Evolutionary conservation across 208 protist species (phyloP), one percentile per base, ranked within the genome.

Genomic region (Tritrichomonas musculus): DNA sequence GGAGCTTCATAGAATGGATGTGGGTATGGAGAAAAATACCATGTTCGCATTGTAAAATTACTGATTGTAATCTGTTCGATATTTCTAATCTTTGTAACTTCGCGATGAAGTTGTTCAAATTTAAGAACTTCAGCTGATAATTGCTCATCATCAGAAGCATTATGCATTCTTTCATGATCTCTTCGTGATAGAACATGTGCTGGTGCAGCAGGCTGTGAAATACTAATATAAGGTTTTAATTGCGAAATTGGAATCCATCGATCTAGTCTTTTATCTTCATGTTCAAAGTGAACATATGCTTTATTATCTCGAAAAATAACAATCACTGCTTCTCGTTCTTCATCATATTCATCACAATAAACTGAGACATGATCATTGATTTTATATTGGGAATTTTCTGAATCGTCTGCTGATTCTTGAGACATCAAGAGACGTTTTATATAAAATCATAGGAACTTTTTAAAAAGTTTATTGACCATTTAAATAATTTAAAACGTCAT

Each of bases 1-100:
- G n/a, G 14, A 3, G 49, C 13, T 44, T 65, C 9, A 36, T 30
- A 22, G 53, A 50, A 73, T 49, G 36, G 36, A 47, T 53, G 8
- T 73, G 88, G 88, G 73, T 75, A 93, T n/a, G 88, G 88, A 14
- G 55, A 73, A 53, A 44, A 93, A 93, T 93, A 93, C 88, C 88
- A 93, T 14, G 57, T 75, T 30, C 13, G 5, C 17, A 93, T 75
- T 69, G 13, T 65, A 14, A 17, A 39, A 8, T 20, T 17, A 9
- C 88, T 44, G 30, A 50, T 69, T 50, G 17, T 50, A 25, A 93
- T 73, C 73, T 93, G n/a, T 0, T 73, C 44, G 9, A 93, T 66
- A 33, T 66, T 66, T 93, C 64, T 11, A 33, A 93, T 65, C 33
- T 1, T 66, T 75, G 50, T 25, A n/a, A 33, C 44, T 49, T 93